Evolutionary conservation across 495 filamentous ascomycete genomes (phyloP), one percentile per base, ranked within the genome.

Genomic region (Aspergillus saccharolyticus): DNA sequence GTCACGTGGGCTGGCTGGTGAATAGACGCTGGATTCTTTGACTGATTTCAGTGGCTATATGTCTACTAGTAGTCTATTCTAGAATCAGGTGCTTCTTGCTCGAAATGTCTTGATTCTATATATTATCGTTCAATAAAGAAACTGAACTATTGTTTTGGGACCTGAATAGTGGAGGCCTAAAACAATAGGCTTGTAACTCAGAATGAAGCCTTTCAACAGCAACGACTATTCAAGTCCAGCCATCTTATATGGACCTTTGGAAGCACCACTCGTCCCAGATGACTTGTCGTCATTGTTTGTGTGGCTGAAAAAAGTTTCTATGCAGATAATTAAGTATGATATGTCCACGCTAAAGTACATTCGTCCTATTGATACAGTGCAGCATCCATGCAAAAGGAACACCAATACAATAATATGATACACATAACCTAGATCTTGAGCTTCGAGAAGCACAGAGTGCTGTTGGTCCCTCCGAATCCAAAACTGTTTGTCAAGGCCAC

Each of bases 381-480:
- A 54, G 25, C 33, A 54, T 39, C 20, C 25, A 54, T 54, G 39
- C 52, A 44, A 45, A n/a, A 44, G 5, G 12, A 3, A 10, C 16
- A 8, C 39, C n/a, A n/a, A n/a, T n/a, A 44, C 20, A 24, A 19
- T 14, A 33, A 52, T 33, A 30, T 33, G 24, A 43, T 52, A 52
- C 51, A 52, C 49, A 20, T 3, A 18, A 42, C 24, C 56, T 58
- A 54, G 3, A 44, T 14, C n/a, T 14, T 55, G 47, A 53, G 45
- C 63, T 61, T 33, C 16, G 71, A 81, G 69, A 98, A 96, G 58
- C 91, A 93, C 44, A 98, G 74, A 59, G 83, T 89, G 45, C 92
- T 92, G 75, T 97, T 97, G 9, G 94, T 98, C 25, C 94, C 94
- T 10, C 94, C 94, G 76, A 98, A 98, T 1, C 94, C 94, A 78